Evolutionary conservation across 768 basidiomycete species (phyloP).

Genomic region (Lactarius akahatsu): DNA sequence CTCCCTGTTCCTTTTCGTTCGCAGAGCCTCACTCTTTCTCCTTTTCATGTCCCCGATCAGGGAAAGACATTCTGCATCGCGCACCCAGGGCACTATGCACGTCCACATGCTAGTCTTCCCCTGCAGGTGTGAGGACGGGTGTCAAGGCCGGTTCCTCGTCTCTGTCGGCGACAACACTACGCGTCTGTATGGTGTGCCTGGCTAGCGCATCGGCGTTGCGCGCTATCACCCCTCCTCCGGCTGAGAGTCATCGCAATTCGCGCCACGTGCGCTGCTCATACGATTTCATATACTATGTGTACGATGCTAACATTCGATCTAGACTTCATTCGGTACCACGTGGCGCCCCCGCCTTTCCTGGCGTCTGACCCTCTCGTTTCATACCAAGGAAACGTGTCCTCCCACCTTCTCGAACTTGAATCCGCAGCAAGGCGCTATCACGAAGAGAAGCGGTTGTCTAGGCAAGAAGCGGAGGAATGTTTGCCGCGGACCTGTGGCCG

Average conservation of each 20-base stretch:
- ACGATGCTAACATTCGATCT: not conserved
- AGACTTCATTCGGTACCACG: not conserved
- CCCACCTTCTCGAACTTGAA: not conserved
- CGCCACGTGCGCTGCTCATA: not conserved
- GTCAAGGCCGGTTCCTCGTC: constrained; percentile 5
- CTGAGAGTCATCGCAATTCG: not conserved
- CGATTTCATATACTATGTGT: not conserved
- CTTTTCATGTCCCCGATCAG: not conserved
- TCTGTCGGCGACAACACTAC: constrained; percentile 4
- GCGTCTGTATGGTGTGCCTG: constrained; percentile 12
- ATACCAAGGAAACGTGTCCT: not conserved
- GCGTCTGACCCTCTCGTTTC: not conserved
- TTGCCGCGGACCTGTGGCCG: not conserved
- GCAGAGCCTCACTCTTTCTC: not conserved
- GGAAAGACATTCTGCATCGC: not conserved
- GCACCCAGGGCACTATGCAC: not conserved
- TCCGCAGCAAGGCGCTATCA: not conserved
- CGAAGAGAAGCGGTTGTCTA: not conserved
- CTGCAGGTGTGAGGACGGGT: constrained; percentile 6
- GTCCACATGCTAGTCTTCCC: not conserved
- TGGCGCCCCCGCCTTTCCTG: not conserved
- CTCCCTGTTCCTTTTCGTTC: not conserved
- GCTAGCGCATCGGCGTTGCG: constrained; percentile 10
- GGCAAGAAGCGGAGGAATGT: not conserved
- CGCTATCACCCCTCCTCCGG: not conserved